phyloP scores from a whole-genome alignment of 2,329 filamentous ascomycete species.

The Zasmidium citrigriseum region DNA sequence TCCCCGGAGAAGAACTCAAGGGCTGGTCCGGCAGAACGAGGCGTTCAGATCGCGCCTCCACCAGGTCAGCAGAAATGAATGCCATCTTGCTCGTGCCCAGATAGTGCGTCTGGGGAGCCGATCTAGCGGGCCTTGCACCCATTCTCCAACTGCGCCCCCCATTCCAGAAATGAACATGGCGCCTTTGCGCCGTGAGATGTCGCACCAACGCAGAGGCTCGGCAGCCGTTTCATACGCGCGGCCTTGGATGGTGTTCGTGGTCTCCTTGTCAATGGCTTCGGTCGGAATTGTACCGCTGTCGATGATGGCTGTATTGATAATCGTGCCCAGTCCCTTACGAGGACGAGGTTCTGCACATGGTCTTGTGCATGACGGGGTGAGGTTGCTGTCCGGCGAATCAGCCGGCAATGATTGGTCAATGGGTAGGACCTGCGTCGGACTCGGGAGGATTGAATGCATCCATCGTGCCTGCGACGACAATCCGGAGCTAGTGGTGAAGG shows the following conservation, averaged over 20 bases:
- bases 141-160: neutral
- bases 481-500: neutral
- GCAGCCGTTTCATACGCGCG: slow-evolving; percentile 3
- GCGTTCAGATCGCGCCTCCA: neutral
- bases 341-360: no score
- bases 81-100: neutral
- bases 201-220: neutral
- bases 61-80: neutral
- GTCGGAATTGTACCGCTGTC: neutral
- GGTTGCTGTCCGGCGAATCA: neutral
- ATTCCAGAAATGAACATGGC: neutral
- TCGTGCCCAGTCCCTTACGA: no score
- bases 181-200: neutral
- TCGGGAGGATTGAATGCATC: no score
- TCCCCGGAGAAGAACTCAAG: neutral
- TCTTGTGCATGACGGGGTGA: neutral
- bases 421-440: neutral
- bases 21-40: neutral
- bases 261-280: neutral
- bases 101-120: neutral
- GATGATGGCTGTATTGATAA: no score
- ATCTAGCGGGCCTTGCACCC: neutral
- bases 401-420: neutral
- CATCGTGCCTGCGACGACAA: no score
- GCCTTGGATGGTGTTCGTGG: neutral